Percentiles rank a stretch among this genome's conserved stretches.
Conservation (phyloP, 306 rosid species). For the Alnus rubra region DNA sequence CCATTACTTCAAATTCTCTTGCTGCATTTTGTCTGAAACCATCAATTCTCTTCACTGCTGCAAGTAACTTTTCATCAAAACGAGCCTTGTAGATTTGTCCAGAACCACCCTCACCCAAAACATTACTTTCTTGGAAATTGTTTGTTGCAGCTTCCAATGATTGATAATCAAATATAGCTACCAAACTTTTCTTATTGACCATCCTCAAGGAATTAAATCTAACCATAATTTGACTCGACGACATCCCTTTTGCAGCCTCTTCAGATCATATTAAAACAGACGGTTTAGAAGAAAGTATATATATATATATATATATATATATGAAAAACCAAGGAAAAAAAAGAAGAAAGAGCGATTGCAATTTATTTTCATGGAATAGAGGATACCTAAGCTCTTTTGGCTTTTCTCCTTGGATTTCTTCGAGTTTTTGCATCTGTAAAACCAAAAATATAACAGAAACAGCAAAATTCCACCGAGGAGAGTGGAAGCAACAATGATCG, state of each 20-base stretch:
- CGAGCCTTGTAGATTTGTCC: constrained; percentile 61
- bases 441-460: constrained; percentile 52
- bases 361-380: constrained; percentile 16
- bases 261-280: constrained; percentile 21
- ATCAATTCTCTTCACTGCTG: constrained; percentile 74
- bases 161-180: constrained; percentile 67
- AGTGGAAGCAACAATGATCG: constrained; percentile 65
- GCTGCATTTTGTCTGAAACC: constrained; percentile 44
- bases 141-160: constrained; percentile 76
- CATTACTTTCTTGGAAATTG: constrained; percentile 58
- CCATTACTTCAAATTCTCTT: constrained; percentile 70
- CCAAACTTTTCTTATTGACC: constrained; percentile 61
- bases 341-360: not conserved
- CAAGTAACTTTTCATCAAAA: constrained; percentile 64
- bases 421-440: constrained; percentile 41
- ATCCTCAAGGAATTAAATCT: constrained; percentile 58
- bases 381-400: constrained; percentile 52
- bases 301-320: constrained; percentile 2
- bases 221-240: constrained; percentile 44
- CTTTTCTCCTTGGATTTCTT: constrained; percentile 37
- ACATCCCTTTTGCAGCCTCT: constrained; percentile 57
- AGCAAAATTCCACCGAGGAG: constrained; percentile 67
- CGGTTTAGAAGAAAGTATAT: constrained; percentile 6
- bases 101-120: constrained; percentile 61
- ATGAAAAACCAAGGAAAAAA: not conserved